Evolutionary conservation across 805 yeast genomes (phyloP), one percentile per base, ranked within the genome.

Genomic region (Tetrapisispora namnaoensis): DNA sequence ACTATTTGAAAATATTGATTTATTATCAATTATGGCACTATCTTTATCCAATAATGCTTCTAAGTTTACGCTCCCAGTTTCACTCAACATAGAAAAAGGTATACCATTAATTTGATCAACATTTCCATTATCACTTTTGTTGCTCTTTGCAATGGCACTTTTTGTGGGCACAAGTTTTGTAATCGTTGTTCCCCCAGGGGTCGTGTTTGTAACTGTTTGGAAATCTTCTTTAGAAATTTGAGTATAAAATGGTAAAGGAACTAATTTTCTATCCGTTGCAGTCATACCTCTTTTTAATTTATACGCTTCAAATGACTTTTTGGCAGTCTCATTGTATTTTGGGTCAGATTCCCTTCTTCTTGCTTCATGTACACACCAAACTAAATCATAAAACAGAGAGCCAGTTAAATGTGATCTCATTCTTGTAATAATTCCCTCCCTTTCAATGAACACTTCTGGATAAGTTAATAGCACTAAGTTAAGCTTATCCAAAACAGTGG

Each of bases 281-380:
- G 55, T 53, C 59, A 65, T 32, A 8, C 44, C 49, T 17, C 50
- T 52, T 17, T 40, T 48, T 37, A 50, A 48, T 10, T 61, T 59
- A 28, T 57, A 58, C 45, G 67, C 69, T 39, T 65, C 70, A 8
- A 67, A 63, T 36, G 66, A 61, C 30, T 72, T 70, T 16, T 54
- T 45, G 4, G 61, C 63, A 36, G 56, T 55, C 34, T 59, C 57
- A 30, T 66, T 65, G 47, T 68, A 62, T 38, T 57, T 50, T 21
- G 72, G 70, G 49, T 73, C 77, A 44, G 74, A 53, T 36, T 77
- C 74, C 47, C 95, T 71, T 62, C 96, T 73, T 62, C 95, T 74
- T 0, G 96, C 96, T 61, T 90, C 97, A 66, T 90, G 97, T 44
- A 90, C 83, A 63, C 95, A 85, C 89, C 95, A 89, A 13, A 90